These are phyloP conservation scores for Saccharomycopsis olivae DNA, from an alignment of 805 yeast genomes.

Conservation along the genomic window DNA sequence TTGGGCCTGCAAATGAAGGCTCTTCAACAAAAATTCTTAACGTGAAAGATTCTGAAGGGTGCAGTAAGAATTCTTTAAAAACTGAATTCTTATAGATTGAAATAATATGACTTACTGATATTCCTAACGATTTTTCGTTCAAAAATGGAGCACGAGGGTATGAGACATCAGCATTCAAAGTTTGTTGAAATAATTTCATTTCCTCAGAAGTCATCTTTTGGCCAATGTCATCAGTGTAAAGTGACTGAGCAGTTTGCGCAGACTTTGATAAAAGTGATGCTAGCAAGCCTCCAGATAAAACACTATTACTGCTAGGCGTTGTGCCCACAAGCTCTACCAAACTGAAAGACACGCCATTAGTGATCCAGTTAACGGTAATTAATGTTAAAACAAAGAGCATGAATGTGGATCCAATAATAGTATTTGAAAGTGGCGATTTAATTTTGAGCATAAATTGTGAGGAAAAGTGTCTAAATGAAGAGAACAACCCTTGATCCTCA, in stretches of 20 bases:
- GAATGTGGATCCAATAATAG: conserved; percentile 24
- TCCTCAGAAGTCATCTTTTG: too few species aligned
- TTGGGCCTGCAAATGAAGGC: conserved; percentile 21
- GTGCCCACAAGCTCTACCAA: neutral
- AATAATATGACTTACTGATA: neutral
- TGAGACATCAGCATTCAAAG: neutral
- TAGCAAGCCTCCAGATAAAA: too few species aligned
- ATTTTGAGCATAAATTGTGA: too few species aligned
- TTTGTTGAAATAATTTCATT: too few species aligned
- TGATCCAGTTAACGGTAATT: conserved; percentile 28
- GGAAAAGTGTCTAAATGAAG: too few species aligned
- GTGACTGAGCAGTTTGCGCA: neutral
- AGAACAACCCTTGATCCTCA: neutral
- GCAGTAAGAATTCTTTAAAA: neutral
- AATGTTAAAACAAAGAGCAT: conserved; percentile 23
- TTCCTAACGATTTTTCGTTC: neutral
- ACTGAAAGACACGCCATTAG: conserved; percentile 18
- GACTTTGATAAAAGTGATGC: neutral
- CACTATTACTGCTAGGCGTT: too few species aligned
- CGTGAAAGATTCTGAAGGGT: conserved; percentile 2
- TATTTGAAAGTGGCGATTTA: conserved; percentile 29
- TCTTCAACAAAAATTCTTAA: conserved; percentile 21
- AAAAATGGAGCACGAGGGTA: neutral
- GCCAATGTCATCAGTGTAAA: too few species aligned
- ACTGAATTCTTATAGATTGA: neutral